Evolutionary conservation across 73 alveolate genomes (phyloP).

Genomic region (Durusdinium trenchii): DNA sequence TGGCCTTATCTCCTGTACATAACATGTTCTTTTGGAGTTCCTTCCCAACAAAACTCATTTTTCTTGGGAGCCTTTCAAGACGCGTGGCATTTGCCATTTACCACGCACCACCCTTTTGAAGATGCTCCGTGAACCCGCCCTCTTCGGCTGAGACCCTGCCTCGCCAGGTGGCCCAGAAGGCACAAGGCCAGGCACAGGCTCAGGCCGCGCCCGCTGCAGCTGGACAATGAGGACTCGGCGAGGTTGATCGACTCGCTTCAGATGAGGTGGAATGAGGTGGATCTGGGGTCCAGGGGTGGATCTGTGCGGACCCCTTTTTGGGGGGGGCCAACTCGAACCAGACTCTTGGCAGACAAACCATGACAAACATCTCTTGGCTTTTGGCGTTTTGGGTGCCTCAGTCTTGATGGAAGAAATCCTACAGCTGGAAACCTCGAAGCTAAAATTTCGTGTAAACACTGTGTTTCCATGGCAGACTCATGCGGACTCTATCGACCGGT

Average conservation of each 20-base stretch:
- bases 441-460: too few species aligned
- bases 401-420: too few species aligned
- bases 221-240: not conserved
- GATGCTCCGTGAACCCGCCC: not conserved
- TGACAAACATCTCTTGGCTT: too few species aligned
- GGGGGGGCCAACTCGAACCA: not conserved
- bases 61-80: not conserved
- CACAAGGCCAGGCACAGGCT: constrained; percentile 63
- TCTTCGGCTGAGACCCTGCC: not conserved
- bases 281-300: not conserved
- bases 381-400: too few species aligned
- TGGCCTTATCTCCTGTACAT: too few species aligned
- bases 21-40: too few species aligned
- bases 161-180: constrained; percentile 84
- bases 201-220: constrained; percentile 64
- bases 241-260: not conserved
- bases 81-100: not conserved
- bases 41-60: not conserved
- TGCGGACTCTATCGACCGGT: too few species aligned
- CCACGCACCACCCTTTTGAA: not conserved
- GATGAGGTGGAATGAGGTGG: not conserved
- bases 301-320: not conserved
- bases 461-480: too few species aligned
- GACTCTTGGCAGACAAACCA: not conserved
- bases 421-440: too few species aligned